Percentiles rank a stretch among this genome's conserved stretches.
Evolutionary conservation across 345 rosid genomes (phyloP).

Genomic region (Sonneratia alba): DNA sequence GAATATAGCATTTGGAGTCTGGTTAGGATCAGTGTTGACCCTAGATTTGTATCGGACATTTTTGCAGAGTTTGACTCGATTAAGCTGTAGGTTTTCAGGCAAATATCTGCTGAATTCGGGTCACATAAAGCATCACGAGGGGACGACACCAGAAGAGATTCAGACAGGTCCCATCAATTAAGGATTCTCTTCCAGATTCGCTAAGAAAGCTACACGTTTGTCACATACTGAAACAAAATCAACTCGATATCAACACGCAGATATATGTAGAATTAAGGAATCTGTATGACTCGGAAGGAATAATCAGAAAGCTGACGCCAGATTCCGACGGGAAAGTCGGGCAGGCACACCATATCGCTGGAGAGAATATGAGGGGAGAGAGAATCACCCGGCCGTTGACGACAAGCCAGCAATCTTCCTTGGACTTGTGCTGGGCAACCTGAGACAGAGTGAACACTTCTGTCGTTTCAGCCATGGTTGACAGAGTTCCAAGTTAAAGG

Average conservation of each 20-base stretch:
- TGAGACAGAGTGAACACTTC: slow-evolving; percentile 30
- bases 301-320: neutral
- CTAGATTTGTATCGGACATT: neutral
- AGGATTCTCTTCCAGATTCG: neutral
- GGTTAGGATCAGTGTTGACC: neutral
- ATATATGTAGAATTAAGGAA: neutral
- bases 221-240: neutral
- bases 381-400: slow-evolving; percentile 34
- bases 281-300: neutral
- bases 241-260: neutral
- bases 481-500: neutral
- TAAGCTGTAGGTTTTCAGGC: neutral
- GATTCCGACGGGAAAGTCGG: too few species aligned
- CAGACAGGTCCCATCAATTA: neutral
- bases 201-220: neutral
- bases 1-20: neutral
- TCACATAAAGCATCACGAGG: neutral
- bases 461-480: slow-evolving; percentile 13
- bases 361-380: too few species aligned
- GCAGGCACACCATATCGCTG: too few species aligned
- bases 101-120: neutral
- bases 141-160: neutral
- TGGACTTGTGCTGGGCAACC: slow-evolving; percentile 43
- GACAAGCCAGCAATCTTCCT: slow-evolving; percentile 44
- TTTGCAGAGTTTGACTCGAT: neutral